Evolutionary conservation across 208 protist genomes (phyloP), one percentile per base, ranked within the genome.

Genomic region (Histomonas meleagridis): DNA sequence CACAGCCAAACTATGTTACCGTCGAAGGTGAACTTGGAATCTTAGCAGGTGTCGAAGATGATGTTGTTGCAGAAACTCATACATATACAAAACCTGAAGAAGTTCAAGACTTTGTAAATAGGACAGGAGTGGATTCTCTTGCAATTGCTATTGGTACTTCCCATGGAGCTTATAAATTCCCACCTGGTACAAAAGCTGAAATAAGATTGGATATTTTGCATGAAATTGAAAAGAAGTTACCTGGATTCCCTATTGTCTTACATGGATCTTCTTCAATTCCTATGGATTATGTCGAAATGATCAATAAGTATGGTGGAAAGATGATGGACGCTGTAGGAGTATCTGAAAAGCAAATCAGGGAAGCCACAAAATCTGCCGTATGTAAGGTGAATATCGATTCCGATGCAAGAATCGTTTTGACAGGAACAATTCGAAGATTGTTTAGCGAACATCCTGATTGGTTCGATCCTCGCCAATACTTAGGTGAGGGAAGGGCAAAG

Each of bases 91-190:
- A 93, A 48, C 94, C 94, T 38, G 81, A 93, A 28, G 62, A 95
- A 57, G 93, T 92, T 51, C 91, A 78, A 16, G 69, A 92, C 28
- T 94, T 95, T 48, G 86, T 93, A 48, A 81, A 46, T 23, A 60
- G 28, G 28, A 94, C 94, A 62, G 91, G 91, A 35, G 93, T 95
- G n/a, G 94, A 95, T 92, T 79, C 92, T 9, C 94, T 95, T 57
- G 94, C 94, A 65, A 92, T 95, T 91, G 92, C 93, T 16, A 94
- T 94, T 78, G 94, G 94, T 48, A 95, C 94, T n/a, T 93, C 92
- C 65, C 94, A 95, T 53, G 94, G 94, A 55, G 94, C 94, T 57
- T 95, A 95, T 92, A 95, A 95, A 79, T 95, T 94, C 94, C 93
- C 57, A 40, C 35, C 72, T 23, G 70, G 70, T 40, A 79, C 70